Percentiles rank a stretch among this genome's conserved stretches.
These are phyloP conservation scores for Botryotinia globosa DNA, from an alignment of 2,329 filamentous ascomycete genomes.

Conservation along the genomic window DNA sequence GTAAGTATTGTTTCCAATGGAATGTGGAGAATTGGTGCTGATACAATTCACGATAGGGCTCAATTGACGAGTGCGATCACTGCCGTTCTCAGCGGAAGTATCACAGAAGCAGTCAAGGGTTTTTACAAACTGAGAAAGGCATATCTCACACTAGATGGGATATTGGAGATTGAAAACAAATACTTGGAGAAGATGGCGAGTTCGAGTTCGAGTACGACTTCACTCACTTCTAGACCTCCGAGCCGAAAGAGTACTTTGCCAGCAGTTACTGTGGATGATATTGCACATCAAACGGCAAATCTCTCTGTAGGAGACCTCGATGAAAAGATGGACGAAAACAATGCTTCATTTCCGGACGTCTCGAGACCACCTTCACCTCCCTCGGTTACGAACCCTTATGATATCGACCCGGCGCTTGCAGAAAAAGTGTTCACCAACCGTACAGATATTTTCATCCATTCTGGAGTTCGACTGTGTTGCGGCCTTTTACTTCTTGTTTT, in stretches of 20 bases:
- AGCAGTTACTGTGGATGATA: conserved; percentile 5
- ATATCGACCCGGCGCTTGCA: conserved; percentile 43
- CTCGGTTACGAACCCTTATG: conserved; percentile 27
- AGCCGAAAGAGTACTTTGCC: background rate
- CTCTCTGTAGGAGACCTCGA: conserved; percentile 1
- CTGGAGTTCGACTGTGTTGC: conserved; percentile 84
- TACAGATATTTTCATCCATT: conserved; percentile 85
- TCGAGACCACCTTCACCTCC: conserved; percentile 10
- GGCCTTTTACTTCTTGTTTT: conserved; percentile 81
- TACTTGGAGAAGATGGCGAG: conserved; percentile 41
- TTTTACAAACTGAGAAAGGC: conserved; percentile 93
- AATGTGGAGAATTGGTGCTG: conserved; percentile 17
- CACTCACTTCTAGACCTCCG: conserved; percentile 20
- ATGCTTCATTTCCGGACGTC: conserved; percentile 3
- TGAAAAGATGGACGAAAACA: background rate
- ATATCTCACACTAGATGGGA: conserved; percentile 75
- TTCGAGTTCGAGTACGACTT: conserved; percentile 23
- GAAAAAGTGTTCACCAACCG: conserved; percentile 67
- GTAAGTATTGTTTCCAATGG: conserved; percentile 22
- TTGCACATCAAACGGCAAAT: conserved; percentile 3
- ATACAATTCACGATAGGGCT: conserved; percentile 48
- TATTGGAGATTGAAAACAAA: conserved; percentile 71
- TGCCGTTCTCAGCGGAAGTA: conserved; percentile 84
- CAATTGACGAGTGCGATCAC: conserved; percentile 89
- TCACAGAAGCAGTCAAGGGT: conserved; percentile 85